Evolutionary conservation across 2,329 filamentous ascomycete species (phyloP).

Genomic region (Fusarium redolens): DNA sequence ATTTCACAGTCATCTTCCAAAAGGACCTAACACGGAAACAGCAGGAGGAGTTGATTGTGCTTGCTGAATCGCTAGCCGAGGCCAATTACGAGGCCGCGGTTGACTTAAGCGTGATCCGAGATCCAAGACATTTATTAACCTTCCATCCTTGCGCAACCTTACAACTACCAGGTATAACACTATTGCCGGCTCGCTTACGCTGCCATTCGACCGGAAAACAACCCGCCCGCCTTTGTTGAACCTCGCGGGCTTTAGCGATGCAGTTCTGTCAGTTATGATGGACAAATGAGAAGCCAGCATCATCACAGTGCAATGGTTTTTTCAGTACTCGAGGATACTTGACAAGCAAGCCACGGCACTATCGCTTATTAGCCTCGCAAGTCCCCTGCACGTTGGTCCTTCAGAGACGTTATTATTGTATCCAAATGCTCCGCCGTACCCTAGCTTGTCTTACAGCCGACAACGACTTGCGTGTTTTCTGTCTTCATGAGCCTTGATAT

Average conservation of each 20-base stretch:
- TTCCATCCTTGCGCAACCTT: slow-evolving; percentile 3
- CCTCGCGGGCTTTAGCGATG: slow-evolving; percentile 14
- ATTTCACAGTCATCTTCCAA: neutral
- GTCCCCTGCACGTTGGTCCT: slow-evolving; percentile 13
- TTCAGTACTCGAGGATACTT: slow-evolving; percentile 42
- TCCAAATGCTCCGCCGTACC: neutral
- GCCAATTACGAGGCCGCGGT: slow-evolving; percentile 27
- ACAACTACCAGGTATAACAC: neutral
- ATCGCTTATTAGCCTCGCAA: slow-evolving; percentile 40
- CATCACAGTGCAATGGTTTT: slow-evolving; percentile 42
- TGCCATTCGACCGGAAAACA: slow-evolving; percentile 23
- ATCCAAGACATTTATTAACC: slow-evolving; percentile 33
- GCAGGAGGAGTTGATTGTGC: slow-evolving; percentile 26
- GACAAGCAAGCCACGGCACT: slow-evolving; percentile 29
- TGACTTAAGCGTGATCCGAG: slow-evolving; percentile 24
- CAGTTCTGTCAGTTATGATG: slow-evolving; percentile 39
- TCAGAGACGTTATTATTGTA: slow-evolving; percentile 9
- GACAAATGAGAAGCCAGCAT: slow-evolving; percentile 37
- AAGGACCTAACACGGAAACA: slow-evolving; percentile 34
- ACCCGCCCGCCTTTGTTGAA: slow-evolving; percentile 15
- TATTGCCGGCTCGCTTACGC: slow-evolving; percentile 15
- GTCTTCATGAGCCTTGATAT: slow-evolving; percentile 2
- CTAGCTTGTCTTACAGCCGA: neutral
- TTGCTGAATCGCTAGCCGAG: neutral
- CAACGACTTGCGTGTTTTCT: neutral